A percentile compares a stretch with the other conserved stretches of the same genome.
Evolutionary conservation across 768 basidiomycete species (phyloP).

Genomic region (Xerocomellus amylosporus): DNA sequence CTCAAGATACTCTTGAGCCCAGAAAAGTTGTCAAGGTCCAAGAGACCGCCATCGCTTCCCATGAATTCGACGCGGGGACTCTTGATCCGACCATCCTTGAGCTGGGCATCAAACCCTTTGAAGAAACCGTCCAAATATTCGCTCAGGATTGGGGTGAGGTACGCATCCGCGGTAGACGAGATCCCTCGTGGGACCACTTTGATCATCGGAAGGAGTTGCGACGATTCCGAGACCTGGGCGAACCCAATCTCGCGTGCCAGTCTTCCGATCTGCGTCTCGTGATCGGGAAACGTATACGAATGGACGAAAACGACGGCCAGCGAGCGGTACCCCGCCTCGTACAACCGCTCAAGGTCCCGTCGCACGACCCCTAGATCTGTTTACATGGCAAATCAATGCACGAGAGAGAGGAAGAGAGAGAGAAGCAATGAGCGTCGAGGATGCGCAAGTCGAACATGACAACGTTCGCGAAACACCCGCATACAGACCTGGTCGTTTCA

Average conservation of each 20-base stretch:
- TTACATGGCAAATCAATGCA: background rate
- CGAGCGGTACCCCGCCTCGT: slow-evolving; percentile 80
- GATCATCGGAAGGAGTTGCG: slow-evolving; percentile 89
- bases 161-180: slow-evolving; percentile 92
- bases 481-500: slow-evolving; percentile 60
- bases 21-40: slow-evolving; percentile 81
- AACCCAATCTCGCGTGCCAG: slow-evolving; percentile 85
- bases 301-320: slow-evolving; percentile 88
- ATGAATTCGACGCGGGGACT: slow-evolving; percentile 89
- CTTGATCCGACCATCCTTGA: slow-evolving; percentile 54
- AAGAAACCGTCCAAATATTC: slow-evolving; percentile 92
- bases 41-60: slow-evolving; percentile 87
- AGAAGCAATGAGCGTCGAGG: background rate
- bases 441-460: background rate
- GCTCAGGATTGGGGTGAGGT: slow-evolving; percentile 84
- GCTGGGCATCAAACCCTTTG: slow-evolving; percentile 74
- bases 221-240: slow-evolving; percentile 83
- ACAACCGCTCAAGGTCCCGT: slow-evolving; percentile 64
- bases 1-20: slow-evolving; percentile 92
- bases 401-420: too few relatives aligned
- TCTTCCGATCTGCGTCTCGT: slow-evolving; percentile 70
- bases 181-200: slow-evolving; percentile 92
- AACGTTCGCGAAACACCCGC: background rate
- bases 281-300: slow-evolving; percentile 88
- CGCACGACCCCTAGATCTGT: slow-evolving; percentile 54